A percentile compares a stretch with the other conserved stretches of the same genome.
Evolutionary conservation across 2,329 filamentous ascomycete genomes (phyloP).

Genomic region (Didymella segeticola): DNA sequence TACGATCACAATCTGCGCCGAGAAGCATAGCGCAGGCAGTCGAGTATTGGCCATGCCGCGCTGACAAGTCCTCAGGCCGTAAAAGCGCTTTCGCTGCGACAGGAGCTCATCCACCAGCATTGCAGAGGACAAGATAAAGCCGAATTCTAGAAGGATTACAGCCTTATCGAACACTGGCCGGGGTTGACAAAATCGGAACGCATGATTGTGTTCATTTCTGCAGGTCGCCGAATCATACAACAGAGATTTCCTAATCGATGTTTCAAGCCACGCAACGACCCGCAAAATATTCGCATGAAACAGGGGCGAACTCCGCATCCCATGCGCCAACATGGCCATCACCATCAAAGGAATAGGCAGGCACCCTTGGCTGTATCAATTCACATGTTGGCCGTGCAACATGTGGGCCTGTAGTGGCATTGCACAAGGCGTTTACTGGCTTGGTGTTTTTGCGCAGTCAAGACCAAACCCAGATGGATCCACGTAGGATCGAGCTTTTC

Average conservation of each 20-base stretch:
- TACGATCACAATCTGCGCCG: background rate
- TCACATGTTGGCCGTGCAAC: constrained; percentile 10
- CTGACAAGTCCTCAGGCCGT: too few species aligned
- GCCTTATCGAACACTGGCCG: background rate
- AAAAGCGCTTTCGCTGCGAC: background rate
- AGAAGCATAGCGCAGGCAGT: background rate
- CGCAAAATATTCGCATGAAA: constrained; percentile 15
- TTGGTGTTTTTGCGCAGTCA: background rate
- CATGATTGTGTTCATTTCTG: constrained; percentile 10
- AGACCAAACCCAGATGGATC: background rate
- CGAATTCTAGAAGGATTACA: background rate
- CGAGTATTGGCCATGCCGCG: background rate
- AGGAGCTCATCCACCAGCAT: too few species aligned
- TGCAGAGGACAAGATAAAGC: background rate
- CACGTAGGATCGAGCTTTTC: background rate
- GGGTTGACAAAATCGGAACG: background rate
- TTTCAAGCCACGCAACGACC: constrained; percentile 12
- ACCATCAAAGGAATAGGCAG: constrained; percentile 1
- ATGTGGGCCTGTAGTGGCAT: constrained; percentile 11
- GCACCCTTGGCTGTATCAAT: background rate
- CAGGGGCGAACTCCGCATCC: constrained; percentile 11
- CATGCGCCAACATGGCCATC: constrained; percentile 4
- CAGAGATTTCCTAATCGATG: constrained; percentile 15
- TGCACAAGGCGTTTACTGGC: constrained; percentile 3
- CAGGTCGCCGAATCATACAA: constrained; percentile 16